Conservation (phyloP, 2,329 filamentous ascomycete species). For the Scedosporium boydii region DNA sequence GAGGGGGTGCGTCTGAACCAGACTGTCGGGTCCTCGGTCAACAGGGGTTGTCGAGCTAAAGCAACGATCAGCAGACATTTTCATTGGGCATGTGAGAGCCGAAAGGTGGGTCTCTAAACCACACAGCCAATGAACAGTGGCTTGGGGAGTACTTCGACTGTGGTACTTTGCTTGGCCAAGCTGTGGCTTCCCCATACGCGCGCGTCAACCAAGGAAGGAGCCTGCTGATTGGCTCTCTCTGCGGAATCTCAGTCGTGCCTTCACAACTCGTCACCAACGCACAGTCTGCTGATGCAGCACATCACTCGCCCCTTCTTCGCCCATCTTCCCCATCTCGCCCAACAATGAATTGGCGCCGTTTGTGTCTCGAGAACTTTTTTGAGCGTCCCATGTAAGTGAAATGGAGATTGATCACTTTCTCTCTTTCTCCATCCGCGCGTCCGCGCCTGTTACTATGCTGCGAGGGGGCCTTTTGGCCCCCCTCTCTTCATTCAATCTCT, state of each 20-base stretch:
- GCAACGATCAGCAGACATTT: not conserved
- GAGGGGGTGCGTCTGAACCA: conserved; percentile 1
- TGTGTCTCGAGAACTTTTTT: not conserved
- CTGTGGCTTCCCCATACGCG: not conserved
- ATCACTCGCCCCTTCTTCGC: not conserved
- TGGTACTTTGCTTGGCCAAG: not conserved
- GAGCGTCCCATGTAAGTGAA: not conserved
- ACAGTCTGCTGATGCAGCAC: not conserved
- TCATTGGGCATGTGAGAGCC: not conserved
- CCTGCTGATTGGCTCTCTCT: not conserved
- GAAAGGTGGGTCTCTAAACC: not conserved
- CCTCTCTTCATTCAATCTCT: not conserved
- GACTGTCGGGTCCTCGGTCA: conserved; percentile 6
- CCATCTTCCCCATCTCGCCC: not conserved
- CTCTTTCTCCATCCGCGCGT: not conserved
- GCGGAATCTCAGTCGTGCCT: not conserved
- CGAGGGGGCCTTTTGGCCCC: not conserved
- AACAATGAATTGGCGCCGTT: not conserved
- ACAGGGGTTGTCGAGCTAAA: not conserved
- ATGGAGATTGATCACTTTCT: not conserved
- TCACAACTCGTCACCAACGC: not conserved
- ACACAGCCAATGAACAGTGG: not conserved
- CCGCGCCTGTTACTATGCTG: not conserved
- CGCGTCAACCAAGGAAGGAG: not conserved
- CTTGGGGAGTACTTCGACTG: not conserved